Evolutionary conservation across 805 yeast species (phyloP), one percentile per base, ranked within the genome.

Genomic region (Ogataea parapolymorpha): DNA sequence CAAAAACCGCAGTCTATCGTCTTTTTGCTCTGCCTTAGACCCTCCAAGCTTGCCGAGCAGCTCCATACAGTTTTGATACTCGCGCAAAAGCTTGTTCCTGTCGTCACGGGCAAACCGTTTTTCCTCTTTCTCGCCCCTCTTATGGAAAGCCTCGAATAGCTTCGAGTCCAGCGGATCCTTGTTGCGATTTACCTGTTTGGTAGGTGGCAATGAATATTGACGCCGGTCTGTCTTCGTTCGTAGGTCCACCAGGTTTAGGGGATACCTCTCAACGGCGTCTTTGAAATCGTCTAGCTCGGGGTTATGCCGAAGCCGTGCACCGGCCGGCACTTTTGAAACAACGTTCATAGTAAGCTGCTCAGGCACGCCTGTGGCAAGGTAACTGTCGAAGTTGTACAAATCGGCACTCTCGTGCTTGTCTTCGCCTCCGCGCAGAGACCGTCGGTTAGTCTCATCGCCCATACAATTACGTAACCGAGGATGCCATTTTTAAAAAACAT

Each of bases 71-170:
- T 70, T 71, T 39, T 81, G 87, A 23, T 78, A 75, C 51, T 83
- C 91, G 7, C 66, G 58, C 35, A 72, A 63, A 32, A 79, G 66
- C 41, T 73, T 70, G 35, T 70, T 74, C 18, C 75, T 65, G 49
- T 84, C 90, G 2, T 72, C 64, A 26, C 67, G 67, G 22, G 69
- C 63, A 75, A 82, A 79, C 33, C 76, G 69, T 44, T 72, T 72
- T 58, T 85, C 95, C 38, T 80, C 81, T 41, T 75, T 75, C 47
- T 74, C 76, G 79, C 82, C 76, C 28, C 74, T 68, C 30, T 70
- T 70, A 60, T 84, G 90, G 51, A 71, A 75, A 11, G 64, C 46
- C 23, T 58, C 52, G 55, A 66, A 80, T 11, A 65, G 14, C 0
- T 56, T 49, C 55, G 79, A 83, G 1, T 59, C 51, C 35, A 85